phyloP scores from a whole-genome alignment of 495 filamentous ascomycete genomes.

The Penicillium bialowiezense region DNA sequence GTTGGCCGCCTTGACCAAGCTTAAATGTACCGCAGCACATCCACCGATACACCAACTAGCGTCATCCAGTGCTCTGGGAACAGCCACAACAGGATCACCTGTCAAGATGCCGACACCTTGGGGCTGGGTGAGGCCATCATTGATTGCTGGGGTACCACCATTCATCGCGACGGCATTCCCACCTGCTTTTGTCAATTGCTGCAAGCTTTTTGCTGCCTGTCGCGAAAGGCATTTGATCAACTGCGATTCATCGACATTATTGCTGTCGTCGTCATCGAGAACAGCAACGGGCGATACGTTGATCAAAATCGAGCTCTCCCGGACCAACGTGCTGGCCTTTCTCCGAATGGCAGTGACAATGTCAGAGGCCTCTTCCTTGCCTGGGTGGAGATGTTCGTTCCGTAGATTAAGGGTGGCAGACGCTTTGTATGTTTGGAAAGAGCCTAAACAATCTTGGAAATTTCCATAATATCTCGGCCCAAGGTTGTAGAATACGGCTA shows the following conservation, averaged over 20 bases:
- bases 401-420: constrained; percentile 86
- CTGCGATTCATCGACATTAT: constrained; percentile 66
- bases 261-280: constrained; percentile 69
- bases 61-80: constrained; percentile 83
- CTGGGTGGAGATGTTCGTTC: constrained; percentile 87
- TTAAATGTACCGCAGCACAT: constrained; percentile 78
- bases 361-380: constrained; percentile 88
- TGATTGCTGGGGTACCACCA: constrained; percentile 80
- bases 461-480: constrained; percentile 91
- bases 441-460: constrained; percentile 92
- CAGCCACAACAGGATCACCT: constrained; percentile 77
- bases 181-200: constrained; percentile 66
- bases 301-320: constrained; percentile 78
- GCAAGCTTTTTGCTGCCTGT: constrained; percentile 67
- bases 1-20: constrained; percentile 72
- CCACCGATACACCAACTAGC: constrained; percentile 90
- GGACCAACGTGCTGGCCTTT: constrained; percentile 75
- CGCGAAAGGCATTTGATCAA: constrained; percentile 74
- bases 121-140: constrained; percentile 74
- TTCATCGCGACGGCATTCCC: constrained; percentile 84
- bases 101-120: constrained; percentile 79
- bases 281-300: constrained; percentile 78
- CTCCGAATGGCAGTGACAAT: constrained; percentile 83
- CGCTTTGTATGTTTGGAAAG: constrained; percentile 95
- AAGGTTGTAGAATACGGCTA: constrained; percentile 86